These are phyloP conservation scores for carrot (Daucus carota) DNA, from an alignment of 129 eudicot genomes.

Conservation along the genomic window DH1_v3.0 NC_030385.2:39359501-39360000, in stretches of 20 bases:
- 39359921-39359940: conserved; percentile 27
- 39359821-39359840: background rate
- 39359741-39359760: too few relatives aligned
- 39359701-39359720: background rate
- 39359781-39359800: background rate
- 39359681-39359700: too few relatives aligned
- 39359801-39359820: background rate
- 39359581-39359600: conserved; percentile 59
- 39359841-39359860: background rate
- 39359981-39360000: background rate
- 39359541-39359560: conserved; percentile 47
- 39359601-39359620: conserved; percentile 38
- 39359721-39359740: too few relatives aligned
- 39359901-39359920: conserved; percentile 36
- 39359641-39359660: too few relatives aligned
- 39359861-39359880: background rate
- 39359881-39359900: conserved; percentile 5
- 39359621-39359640: background rate
- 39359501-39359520: conserved; percentile 15
- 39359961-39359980: conserved; percentile 22
- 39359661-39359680: too few relatives aligned
- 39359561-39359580: conserved; percentile 47
- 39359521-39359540: conserved; percentile 54
- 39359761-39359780: background rate
- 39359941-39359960: conserved; percentile 41